Conservation (phyloP, 768 basidiomycete species). For the Calocera cornea region DNA sequence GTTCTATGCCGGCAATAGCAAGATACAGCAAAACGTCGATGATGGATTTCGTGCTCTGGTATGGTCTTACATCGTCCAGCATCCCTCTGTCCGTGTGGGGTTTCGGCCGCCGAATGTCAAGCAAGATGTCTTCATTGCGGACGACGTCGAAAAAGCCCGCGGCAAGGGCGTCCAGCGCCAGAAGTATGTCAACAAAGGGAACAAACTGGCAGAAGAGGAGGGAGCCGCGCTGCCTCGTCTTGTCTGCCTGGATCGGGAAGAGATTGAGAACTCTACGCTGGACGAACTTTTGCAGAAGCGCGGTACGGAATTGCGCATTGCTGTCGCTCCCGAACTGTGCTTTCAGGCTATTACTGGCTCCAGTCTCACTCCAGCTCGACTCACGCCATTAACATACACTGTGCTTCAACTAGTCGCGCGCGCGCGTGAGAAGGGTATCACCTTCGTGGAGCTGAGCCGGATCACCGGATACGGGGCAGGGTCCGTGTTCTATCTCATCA, state of each 20-base stretch:
- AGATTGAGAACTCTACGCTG: constrained; percentile 42
- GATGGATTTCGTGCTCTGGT: constrained; percentile 65
- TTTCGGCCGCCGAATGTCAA: constrained; percentile 43
- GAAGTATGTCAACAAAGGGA: constrained; percentile 27
- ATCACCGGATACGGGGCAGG: constrained; percentile 77
- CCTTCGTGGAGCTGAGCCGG: constrained; percentile 63
- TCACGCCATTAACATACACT: constrained; percentile 75
- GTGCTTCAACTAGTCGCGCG: constrained; percentile 75
- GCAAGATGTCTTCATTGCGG: constrained; percentile 65
- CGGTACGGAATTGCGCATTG: constrained; percentile 55
- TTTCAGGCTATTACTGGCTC: constrained; percentile 75
- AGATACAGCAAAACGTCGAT: constrained; percentile 46
- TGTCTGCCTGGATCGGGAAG: constrained; percentile 24
- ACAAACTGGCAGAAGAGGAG: constrained; percentile 11
- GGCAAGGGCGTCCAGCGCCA: constrained; percentile 37
- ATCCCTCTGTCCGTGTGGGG: constrained; percentile 66
- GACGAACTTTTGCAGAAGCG: constrained; percentile 43
- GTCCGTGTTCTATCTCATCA: constrained; percentile 75
- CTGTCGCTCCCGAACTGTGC: constrained; percentile 57
- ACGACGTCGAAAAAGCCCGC: constrained; percentile 47
- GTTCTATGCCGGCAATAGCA: constrained; percentile 41
- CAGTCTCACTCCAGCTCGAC: constrained; percentile 47
- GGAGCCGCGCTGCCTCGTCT: constrained; percentile 18
- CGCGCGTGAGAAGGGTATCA: constrained; percentile 61
- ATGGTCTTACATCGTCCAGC: constrained; percentile 65